phyloP scores from a whole-genome alignment of 2,329 filamentous ascomycete species.

The Monosporascus ibericus region DNA sequence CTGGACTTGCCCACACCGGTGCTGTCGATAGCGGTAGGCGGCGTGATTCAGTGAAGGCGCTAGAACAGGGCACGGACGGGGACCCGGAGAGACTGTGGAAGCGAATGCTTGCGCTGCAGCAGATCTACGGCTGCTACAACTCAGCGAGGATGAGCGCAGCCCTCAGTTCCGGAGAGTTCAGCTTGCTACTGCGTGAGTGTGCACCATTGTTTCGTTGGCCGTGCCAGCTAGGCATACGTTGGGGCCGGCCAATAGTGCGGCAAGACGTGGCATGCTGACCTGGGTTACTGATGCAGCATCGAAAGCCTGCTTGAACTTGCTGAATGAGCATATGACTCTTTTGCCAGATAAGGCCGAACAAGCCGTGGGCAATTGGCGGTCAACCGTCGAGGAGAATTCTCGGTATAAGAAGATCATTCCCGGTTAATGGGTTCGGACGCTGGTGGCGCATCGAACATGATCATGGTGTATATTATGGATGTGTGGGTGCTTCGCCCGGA shows the following conservation, averaged over 20 bases:
- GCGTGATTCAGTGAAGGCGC: conserved; percentile 21
- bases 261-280: conserved; percentile 4
- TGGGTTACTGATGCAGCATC: conserved; percentile 17
- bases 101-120: conserved; percentile 43
- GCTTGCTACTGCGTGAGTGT: conserved; percentile 39
- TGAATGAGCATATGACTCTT: conserved; percentile 26
- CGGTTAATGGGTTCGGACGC: neutral
- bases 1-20: conserved; percentile 6
- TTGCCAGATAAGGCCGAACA: conserved; percentile 21
- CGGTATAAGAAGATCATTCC: conserved; percentile 3
- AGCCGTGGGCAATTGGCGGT: conserved; percentile 11
- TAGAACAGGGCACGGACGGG: conserved; percentile 29
- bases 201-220: neutral
- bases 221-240: neutral
- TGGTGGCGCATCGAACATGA: neutral
- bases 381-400: conserved; percentile 2
- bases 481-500: neutral
- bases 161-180: conserved; percentile 33
- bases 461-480: neutral
- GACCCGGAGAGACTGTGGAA: conserved; percentile 38
- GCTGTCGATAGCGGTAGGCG: conserved; percentile 8
- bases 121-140: conserved; percentile 41
- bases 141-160: conserved; percentile 43
- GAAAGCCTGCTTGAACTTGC: conserved; percentile 24
- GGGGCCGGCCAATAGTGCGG: too few species aligned